A percentile compares a stretch with the other conserved stretches of the same genome.
These are phyloP conservation scores for Colletotrichum neosansevieriae DNA, from an alignment of 2,329 filamentous ascomycete genomes.

Conservation along the genomic window DNA sequence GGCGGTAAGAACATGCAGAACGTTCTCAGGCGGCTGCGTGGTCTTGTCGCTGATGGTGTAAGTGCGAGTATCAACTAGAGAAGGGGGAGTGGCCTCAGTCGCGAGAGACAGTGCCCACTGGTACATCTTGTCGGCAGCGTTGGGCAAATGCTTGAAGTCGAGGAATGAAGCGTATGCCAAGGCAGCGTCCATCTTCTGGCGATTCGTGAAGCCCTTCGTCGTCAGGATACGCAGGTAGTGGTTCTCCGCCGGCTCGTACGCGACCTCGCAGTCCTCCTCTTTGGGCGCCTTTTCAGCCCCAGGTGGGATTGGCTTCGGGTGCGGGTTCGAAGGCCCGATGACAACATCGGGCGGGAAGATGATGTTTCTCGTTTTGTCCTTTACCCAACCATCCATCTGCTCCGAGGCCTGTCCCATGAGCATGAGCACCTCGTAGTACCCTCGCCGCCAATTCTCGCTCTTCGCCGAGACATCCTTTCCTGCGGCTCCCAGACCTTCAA, in stretches of 20 bases:
- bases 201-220: slow-evolving; percentile 81
- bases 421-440: slow-evolving; percentile 88
- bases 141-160: slow-evolving; percentile 77
- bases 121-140: slow-evolving; percentile 79
- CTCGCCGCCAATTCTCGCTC: slow-evolving; percentile 85
- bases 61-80: slow-evolving; percentile 69
- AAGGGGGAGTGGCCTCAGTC: slow-evolving; percentile 61
- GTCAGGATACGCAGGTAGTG: slow-evolving; percentile 87
- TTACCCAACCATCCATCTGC: slow-evolving; percentile 82
- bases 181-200: slow-evolving; percentile 84
- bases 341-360: slow-evolving; percentile 81
- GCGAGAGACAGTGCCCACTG: slow-evolving; percentile 82
- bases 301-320: slow-evolving; percentile 78
- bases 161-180: slow-evolving; percentile 88
- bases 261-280: slow-evolving; percentile 80
- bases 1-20: slow-evolving; percentile 80
- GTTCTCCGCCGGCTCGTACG: slow-evolving; percentile 77
- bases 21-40: slow-evolving; percentile 74
- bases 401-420: slow-evolving; percentile 81
- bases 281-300: slow-evolving; percentile 72
- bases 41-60: slow-evolving; percentile 72
- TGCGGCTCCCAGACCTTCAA: slow-evolving; percentile 65
- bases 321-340: slow-evolving; percentile 85
- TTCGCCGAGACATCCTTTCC: slow-evolving; percentile 79
- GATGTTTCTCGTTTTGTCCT: slow-evolving; percentile 74